Conservation (phyloP, 2,329 filamentous ascomycete species). For the Talaromyces sp. region DNA sequence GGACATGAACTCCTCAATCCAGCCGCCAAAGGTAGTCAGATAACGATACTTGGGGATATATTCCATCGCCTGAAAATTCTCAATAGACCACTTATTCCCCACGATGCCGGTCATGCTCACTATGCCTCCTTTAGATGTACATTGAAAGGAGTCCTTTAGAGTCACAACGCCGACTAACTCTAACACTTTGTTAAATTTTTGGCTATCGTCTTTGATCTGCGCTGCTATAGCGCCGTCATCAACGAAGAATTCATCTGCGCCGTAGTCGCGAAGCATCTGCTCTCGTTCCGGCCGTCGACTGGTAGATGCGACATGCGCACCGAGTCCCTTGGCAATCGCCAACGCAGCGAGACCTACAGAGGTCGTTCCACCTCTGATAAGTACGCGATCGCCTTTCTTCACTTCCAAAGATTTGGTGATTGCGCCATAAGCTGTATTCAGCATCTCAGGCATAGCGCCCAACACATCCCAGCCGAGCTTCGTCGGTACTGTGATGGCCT, state of each 20-base stretch:
- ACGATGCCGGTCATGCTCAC: slow-evolving; percentile 49
- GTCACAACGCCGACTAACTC: slow-evolving; percentile 47
- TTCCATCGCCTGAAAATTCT: slow-evolving; percentile 44
- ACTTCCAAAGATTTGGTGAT: slow-evolving; percentile 41
- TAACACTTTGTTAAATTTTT: slow-evolving; percentile 45
- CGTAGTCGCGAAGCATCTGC: slow-evolving; percentile 37
- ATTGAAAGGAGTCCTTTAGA: slow-evolving; percentile 42
- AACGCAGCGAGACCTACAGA: slow-evolving; percentile 48
- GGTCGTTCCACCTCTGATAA: slow-evolving; percentile 51
- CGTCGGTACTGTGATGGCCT: slow-evolving; percentile 29
- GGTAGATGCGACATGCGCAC: slow-evolving; percentile 40
- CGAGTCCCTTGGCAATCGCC: slow-evolving; percentile 43
- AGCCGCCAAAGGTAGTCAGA: slow-evolving; percentile 43
- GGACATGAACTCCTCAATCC: slow-evolving; percentile 38
- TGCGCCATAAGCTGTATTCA: slow-evolving; percentile 50
- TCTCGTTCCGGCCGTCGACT: slow-evolving; percentile 38
- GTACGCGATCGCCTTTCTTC: slow-evolving; percentile 39
- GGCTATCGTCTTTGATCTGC: slow-evolving; percentile 30
- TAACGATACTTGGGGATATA: slow-evolving; percentile 39
- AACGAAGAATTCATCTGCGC: slow-evolving; percentile 44
- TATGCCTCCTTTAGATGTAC: slow-evolving; percentile 35
- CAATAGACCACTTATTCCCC: slow-evolving; percentile 41
- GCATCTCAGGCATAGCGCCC: slow-evolving; percentile 50
- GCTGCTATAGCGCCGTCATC: slow-evolving; percentile 42
- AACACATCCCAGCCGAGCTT: slow-evolving; percentile 42